Percentiles rank a stretch among this genome's conserved stretches.
Evolutionary conservation across 1,284 basidiomycete genomes (phyloP).

Genomic region (Coniferiporia sulphurascens): DNA sequence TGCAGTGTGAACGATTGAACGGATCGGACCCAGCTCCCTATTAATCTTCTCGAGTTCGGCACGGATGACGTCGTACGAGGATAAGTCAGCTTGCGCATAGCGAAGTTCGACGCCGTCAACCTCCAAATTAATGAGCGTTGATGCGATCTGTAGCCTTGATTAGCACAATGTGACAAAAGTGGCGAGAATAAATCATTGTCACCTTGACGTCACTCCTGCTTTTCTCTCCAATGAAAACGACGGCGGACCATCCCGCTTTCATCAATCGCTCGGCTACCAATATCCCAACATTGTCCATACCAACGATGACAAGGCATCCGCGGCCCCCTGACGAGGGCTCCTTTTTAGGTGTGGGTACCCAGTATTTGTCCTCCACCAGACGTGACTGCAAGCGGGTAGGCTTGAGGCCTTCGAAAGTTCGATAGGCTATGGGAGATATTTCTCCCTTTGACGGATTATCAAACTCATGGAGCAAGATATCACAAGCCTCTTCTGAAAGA

Average conservation of each 20-base stretch:
- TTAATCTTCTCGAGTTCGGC: conserved; percentile 22
- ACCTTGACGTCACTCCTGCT: conserved; percentile 6
- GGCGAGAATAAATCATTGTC: neutral
- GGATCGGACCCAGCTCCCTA: conserved; percentile 21
- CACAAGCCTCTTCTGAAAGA: neutral
- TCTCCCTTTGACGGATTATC: neutral
- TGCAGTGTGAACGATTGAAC: conserved; percentile 28
- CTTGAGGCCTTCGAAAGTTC: neutral
- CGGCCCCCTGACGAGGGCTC: neutral
- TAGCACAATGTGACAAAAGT: neutral
- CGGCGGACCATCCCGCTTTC: conserved; percentile 4
- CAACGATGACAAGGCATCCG: conserved; percentile 27
- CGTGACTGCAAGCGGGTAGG: conserved; percentile 1
- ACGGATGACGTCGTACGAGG: conserved; percentile 22
- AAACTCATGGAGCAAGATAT: conserved; percentile 2
- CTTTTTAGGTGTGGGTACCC: neutral
- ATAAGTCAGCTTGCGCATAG: conserved; percentile 22
- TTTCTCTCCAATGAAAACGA: conserved; percentile 7
- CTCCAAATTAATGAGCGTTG: conserved; percentile 10
- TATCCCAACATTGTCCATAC: conserved; percentile 29
- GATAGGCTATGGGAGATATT: conserved; percentile 6
- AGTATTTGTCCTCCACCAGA: conserved; percentile 9
- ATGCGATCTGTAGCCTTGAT: conserved; percentile 8
- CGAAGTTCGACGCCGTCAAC: conserved; percentile 6
- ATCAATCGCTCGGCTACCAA: conserved; percentile 24